Base-by-base conservation (phyloP, 768 basidiomycete species). In the Tylopilus intermedius region DNA sequence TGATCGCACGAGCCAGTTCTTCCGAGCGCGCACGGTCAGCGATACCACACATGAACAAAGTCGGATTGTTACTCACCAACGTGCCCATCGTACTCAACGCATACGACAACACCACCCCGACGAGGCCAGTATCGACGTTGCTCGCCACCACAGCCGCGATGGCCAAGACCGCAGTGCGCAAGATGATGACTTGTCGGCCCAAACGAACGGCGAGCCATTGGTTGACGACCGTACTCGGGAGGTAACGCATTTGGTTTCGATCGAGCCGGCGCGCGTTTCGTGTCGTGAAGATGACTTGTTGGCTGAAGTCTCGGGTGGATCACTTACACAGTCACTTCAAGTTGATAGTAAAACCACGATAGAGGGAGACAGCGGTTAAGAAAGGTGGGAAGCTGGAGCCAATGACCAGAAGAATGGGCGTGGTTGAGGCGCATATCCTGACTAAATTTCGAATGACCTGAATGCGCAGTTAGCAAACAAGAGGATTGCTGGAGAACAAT, bases 1-100 rank as follows among this genome's bases (percentile, higher is more conserved):
- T 13, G 84, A 84, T 29, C 88, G 80, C 26, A 91, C 88, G 6
- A 90, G 76, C 88, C 88, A 89, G 61, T 90, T 88, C 84, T 89
- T 39, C 27, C 32, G 22, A 40, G 29, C 22, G 57, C 21, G 45
- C 47, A 5, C 47, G 9, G 22, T 59, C 18, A 49, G 32, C 15
- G 5, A 18, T 41, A 18, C 4, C 8, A 21, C 14, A n/a, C 15
- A 7, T 1, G 0, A n/a, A 2, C 24, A 24, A 24, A n/a, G 15
- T 11, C 0, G 10, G n/a, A n/a, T n/a, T 9, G 14, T 51, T 14
- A 67, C 82, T 60, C 57, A 90, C 89, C 73, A 94, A 63, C 7
- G 86, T 80, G n/a, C 85, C 83, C 0, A 90, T 92, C 10, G 89
- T 86, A 61, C 81, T 90, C 59, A 94, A 68, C 2, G 89, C 89